Evolutionary conservation across 129 eudicot species (phyloP).

Genomic region (Oenanthe sinensis): DNA sequence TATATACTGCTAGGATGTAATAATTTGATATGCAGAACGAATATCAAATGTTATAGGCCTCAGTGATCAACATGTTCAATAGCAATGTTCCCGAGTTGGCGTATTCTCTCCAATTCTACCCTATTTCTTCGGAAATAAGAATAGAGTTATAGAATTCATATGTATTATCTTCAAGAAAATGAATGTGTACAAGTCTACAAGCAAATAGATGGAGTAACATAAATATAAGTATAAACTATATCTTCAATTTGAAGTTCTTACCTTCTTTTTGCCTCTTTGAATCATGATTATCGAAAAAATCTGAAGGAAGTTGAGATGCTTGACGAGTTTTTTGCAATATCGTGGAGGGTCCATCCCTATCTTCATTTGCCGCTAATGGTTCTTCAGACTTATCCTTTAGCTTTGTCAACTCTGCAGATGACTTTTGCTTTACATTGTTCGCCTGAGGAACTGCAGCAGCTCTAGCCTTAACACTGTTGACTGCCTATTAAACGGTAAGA

Average conservation of each 20-base stretch:
- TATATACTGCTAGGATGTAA: neutral
- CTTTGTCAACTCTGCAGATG: constrained; percentile 35
- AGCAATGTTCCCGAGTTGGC: neutral
- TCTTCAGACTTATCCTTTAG: constrained; percentile 26
- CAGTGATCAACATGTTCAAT: neutral
- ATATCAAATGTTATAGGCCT: neutral
- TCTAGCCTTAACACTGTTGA: constrained; percentile 62
- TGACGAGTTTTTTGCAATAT: constrained; percentile 28
- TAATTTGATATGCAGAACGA: neutral
- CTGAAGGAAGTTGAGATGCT: constrained; percentile 55
- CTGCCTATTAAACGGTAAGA: constrained; percentile 48
- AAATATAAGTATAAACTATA: neutral
- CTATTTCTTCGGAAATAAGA: neutral
- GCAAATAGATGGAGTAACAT: neutral
- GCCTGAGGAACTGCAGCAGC: constrained; percentile 53
- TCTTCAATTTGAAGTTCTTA: constrained; percentile 18
- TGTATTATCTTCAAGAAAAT: neutral
- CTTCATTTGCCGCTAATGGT: constrained; percentile 20
- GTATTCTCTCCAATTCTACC: neutral
- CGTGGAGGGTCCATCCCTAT: constrained; percentile 26
- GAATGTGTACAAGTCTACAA: neutral
- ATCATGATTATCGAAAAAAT: constrained; percentile 67
- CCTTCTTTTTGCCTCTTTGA: constrained; percentile 60
- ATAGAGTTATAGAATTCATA: neutral
- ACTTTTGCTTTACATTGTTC: constrained; percentile 37